Evolutionary conservation across 108 stramenopile genomes (phyloP).

Genomic region (Skeletonema tropicum): DNA sequence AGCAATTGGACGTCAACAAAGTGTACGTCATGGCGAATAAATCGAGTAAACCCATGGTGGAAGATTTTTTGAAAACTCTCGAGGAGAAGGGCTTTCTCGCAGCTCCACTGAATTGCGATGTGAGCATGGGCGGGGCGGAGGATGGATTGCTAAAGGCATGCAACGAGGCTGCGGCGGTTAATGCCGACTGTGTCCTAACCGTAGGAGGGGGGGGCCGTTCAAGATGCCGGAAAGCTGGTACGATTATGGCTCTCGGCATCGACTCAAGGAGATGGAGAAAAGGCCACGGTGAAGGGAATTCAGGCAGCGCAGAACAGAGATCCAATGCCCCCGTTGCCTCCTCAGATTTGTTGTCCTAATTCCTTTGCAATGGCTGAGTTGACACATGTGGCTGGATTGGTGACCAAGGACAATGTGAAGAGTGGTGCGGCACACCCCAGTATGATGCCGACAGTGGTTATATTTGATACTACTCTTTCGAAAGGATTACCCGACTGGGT

Average conservation of each 20-base stretch:
- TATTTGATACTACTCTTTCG: slow-evolving; percentile 26
- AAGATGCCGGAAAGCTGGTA: slow-evolving; percentile 41
- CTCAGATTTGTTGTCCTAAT: slow-evolving; percentile 44
- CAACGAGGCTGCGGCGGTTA: slow-evolving; percentile 15
- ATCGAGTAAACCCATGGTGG: slow-evolving; percentile 23
- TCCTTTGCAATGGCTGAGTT: slow-evolving; percentile 47
- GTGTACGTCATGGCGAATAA: slow-evolving; percentile 37
- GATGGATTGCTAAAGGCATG: slow-evolving; percentile 30
- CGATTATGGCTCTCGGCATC: slow-evolving; percentile 33
- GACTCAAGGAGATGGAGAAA: neutral
- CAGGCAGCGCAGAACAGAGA: slow-evolving; percentile 13
- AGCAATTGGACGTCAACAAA: slow-evolving; percentile 4
- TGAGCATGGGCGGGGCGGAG: slow-evolving; percentile 40
- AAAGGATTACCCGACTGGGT: slow-evolving; percentile 45
- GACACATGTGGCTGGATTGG: slow-evolving; percentile 40
- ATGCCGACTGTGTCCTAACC: slow-evolving; percentile 35
- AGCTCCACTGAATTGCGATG: slow-evolving; percentile 27
- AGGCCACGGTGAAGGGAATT: slow-evolving; percentile 26
- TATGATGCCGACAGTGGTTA: slow-evolving; percentile 27
- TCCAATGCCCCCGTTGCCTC: slow-evolving; percentile 30
- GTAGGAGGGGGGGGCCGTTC: slow-evolving; percentile 43
- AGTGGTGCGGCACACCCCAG: slow-evolving; percentile 25
- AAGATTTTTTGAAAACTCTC: slow-evolving; percentile 16
- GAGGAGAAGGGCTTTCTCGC: slow-evolving; percentile 16
- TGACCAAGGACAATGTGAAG: slow-evolving; percentile 27